A percentile compares a stretch with the other conserved stretches of the same genome.
phyloP scores from a whole-genome alignment of 176 grass and related monocot genomes.

The Rhipidocladum racemiflorum region DNA sequence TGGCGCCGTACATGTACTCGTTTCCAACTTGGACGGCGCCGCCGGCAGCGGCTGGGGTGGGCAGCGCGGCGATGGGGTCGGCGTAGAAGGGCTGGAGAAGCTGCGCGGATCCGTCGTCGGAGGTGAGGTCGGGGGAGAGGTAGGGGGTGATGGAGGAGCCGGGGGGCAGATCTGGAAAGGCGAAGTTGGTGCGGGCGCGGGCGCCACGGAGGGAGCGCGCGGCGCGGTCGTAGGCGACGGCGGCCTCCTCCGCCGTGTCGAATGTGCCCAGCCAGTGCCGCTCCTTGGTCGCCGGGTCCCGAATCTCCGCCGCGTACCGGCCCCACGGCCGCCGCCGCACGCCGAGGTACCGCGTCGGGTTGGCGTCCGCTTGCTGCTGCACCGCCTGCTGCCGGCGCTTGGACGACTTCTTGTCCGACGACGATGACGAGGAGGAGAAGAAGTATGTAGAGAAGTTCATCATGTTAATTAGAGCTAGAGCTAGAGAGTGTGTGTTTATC shows the following conservation, averaged over 20 bases:
- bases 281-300: slow-evolving; percentile 92
- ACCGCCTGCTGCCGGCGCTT: slow-evolving; percentile 57
- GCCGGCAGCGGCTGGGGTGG: neutral
- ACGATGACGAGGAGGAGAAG: slow-evolving; percentile 27
- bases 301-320: slow-evolving; percentile 95
- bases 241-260: slow-evolving; percentile 95
- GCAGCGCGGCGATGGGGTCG: neutral
- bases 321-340: slow-evolving; percentile 90
- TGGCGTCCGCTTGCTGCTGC: slow-evolving; percentile 28
- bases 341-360: slow-evolving; percentile 68
- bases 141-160: slow-evolving; percentile 93
- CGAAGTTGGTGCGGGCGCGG: slow-evolving; percentile 92
- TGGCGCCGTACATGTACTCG: slow-evolving; percentile 20
- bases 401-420: slow-evolving; percentile 49
- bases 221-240: slow-evolving; percentile 90
- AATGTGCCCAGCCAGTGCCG: slow-evolving; percentile 97
- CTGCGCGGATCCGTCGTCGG: slow-evolving; percentile 36
- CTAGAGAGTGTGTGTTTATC: neutral
- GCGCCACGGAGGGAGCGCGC: slow-evolving; percentile 72
- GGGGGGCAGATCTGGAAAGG: slow-evolving; percentile 82
- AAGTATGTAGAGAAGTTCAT: slow-evolving; percentile 92
- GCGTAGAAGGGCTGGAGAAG: slow-evolving; percentile 48
- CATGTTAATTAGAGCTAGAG: neutral
- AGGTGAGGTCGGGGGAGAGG: slow-evolving; percentile 84
- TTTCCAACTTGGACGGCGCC: neutral